Percentiles rank a stretch among this genome's conserved stretches.
phyloP scores from a whole-genome alignment of 2,329 filamentous ascomycete genomes.

The Aspergillus unguis region DNA sequence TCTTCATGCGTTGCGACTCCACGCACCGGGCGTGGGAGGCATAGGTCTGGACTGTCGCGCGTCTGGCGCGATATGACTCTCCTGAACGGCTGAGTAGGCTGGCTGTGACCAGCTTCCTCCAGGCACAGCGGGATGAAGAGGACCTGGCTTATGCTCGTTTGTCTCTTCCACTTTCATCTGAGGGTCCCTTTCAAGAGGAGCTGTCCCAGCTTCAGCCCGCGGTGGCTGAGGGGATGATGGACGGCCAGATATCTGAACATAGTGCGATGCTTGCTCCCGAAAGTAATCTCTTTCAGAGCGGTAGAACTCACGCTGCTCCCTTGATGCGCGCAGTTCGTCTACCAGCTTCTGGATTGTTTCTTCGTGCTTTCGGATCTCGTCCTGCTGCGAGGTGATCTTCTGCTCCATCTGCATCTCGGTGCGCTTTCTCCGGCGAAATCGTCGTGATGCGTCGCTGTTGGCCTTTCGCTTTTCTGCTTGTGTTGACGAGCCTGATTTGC shows the following conservation, averaged over 20 bases:
- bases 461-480: constrained; percentile 43
- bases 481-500: constrained; percentile 41
- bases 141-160: constrained; percentile 4
- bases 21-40: constrained; percentile 17
- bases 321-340: constrained; percentile 34
- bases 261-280: constrained; percentile 31
- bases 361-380: constrained; percentile 34
- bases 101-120: constrained; percentile 16
- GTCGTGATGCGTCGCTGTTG: constrained; percentile 42
- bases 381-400: constrained; percentile 35
- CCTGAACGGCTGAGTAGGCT: constrained; percentile 9
- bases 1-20: constrained; percentile 14
- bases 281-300: constrained; percentile 41
- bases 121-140: constrained; percentile 6
- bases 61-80: constrained; percentile 9
- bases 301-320: constrained; percentile 39
- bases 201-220: constrained; percentile 10
- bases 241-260: constrained; percentile 28
- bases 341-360: constrained; percentile 29
- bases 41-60: constrained; percentile 15
- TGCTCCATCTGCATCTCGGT: constrained; percentile 41
- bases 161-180: constrained; percentile 14
- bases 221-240: constrained; percentile 30
- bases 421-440: constrained; percentile 42
- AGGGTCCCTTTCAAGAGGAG: constrained; percentile 12